Base-by-base conservation (phyloP, 2,329 filamentous ascomycete genomes). In the Aspergillus intermedius region DNA sequence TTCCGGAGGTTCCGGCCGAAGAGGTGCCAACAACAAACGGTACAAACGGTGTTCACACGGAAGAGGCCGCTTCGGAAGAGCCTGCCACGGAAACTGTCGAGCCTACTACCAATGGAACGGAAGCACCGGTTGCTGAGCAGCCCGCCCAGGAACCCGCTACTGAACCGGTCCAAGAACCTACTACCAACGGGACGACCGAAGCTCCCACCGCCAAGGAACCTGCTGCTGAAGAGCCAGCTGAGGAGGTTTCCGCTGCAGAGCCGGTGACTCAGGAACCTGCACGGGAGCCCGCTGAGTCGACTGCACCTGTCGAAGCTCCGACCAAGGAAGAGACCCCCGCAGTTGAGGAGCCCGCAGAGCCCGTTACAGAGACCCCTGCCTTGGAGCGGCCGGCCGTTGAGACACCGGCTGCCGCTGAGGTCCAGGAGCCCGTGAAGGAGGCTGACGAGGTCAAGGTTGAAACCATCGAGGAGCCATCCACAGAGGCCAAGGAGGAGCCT, bases 251-350 rank as follows among this genome's bases (percentile, higher is more conserved):
- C 6, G 19, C 45, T 21, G 19, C 23, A n/a, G 48, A 50, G 13
- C 17, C 19, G 13, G 35, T 40, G 25, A 30, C 10, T 21, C 21
- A 34, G 21, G 28, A 49, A 37, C 13, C 32, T n/a, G 12, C 19
- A 12, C 51, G 51, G 39, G 49, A 50, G 35, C 42, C 49, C 42
- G 49, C 17, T 44, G 54, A 49, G 30, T 47, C 45, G 17, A 39
- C 40, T 9, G n/a, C 42, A 15, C 28, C 30, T 45, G 28, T 8
- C 17, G 48, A 58, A 8, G 42, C 47, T n/a, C 39, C 47, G 5
- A 5, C 17, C n/a, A 45, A 43, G 2, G 44, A 48, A 17, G 46
- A 49, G 30, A 32, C 51, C 32, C 30, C 37, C 34, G 32, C 46
- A 30, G 50, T 35, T 13, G 50, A 51, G 43, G 32, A 44, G 34